Evolutionary conservation across 768 basidiomycete species (phyloP).

Genomic region (Nidula microcarpa): DNA sequence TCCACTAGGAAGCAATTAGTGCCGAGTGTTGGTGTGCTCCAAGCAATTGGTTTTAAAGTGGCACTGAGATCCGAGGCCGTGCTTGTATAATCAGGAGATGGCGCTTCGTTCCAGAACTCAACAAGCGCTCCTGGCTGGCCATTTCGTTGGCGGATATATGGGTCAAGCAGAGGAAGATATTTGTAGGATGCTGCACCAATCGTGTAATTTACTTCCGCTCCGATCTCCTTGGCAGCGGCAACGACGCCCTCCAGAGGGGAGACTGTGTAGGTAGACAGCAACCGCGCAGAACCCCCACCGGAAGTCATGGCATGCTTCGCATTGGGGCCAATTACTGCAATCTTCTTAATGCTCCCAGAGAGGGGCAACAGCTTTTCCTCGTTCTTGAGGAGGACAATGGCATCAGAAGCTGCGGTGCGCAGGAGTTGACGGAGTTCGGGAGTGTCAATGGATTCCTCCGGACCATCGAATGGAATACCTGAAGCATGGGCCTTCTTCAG

Average conservation of each 20-base stretch:
- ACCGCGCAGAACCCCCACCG: constrained; percentile 57
- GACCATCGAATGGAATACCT: constrained; percentile 51
- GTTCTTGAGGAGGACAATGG: constrained; percentile 63
- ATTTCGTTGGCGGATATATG: constrained; percentile 33
- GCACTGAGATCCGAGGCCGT: constrained; percentile 19
- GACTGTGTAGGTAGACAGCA: constrained; percentile 48
- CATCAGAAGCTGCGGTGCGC: constrained; percentile 49
- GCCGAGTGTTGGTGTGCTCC: constrained; percentile 33
- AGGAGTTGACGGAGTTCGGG: constrained; percentile 43
- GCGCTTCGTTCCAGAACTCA: constrained; percentile 46
- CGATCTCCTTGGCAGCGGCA: constrained; percentile 33
- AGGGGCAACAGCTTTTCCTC: constrained; percentile 48
- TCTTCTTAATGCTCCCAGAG: constrained; percentile 27
- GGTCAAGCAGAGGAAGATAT: constrained; percentile 48
- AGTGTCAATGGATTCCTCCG: constrained; percentile 42
- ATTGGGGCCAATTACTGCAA: constrained; percentile 65
- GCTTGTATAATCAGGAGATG: constrained; percentile 27
- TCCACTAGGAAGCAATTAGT: constrained; percentile 37
- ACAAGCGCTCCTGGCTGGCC: constrained; percentile 35
- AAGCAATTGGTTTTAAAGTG: constrained; percentile 19
- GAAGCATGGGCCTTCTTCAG: constrained; percentile 44
- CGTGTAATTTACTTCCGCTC: constrained; percentile 45
- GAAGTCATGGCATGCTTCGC: constrained; percentile 49
- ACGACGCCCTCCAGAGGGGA: constrained; percentile 57
- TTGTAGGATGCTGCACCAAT: constrained; percentile 39